Conservation (phyloP, 2,329 filamentous ascomycete species). For the Pseudogymnoascus sp. region DNA sequence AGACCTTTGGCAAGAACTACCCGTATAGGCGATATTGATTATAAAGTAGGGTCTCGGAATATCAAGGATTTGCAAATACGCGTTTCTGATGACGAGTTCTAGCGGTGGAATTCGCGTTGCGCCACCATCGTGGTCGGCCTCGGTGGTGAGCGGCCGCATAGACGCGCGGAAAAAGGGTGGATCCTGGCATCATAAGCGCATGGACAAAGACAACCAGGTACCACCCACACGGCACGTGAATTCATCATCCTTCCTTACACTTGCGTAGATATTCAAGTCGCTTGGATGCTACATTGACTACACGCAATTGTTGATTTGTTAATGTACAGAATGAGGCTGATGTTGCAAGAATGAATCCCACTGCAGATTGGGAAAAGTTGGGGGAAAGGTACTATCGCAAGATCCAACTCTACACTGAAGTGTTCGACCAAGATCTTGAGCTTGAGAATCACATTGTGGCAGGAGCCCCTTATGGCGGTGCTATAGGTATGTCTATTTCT, state of each 20-base stretch:
- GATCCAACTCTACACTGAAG: constrained; percentile 81
- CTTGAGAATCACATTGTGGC: constrained; percentile 89
- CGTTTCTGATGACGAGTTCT: constrained; percentile 8
- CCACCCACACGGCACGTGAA: constrained; percentile 4
- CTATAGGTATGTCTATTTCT: constrained; percentile 60
- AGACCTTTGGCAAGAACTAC: not conserved
- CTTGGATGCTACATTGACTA: not conserved
- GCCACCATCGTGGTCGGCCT: not conserved
- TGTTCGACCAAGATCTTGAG: constrained; percentile 90
- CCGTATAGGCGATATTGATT: not conserved
- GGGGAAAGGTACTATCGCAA: constrained; percentile 95
- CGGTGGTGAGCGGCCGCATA: constrained; percentile 6
- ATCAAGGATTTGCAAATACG: not conserved
- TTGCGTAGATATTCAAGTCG: not conserved
- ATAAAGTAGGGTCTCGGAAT: not conserved
- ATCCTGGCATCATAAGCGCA: not conserved
- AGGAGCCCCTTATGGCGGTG: constrained; percentile 87
- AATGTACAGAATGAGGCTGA: constrained; percentile 4
- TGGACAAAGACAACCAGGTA: constrained; percentile 4
- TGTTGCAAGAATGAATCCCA: constrained; percentile 22
- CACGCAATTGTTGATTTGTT: not conserved
- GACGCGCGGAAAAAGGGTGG: not conserved
- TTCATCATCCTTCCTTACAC: not conserved
- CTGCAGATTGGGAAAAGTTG: constrained; percentile 84
- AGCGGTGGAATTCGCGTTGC: not conserved